These are phyloP conservation scores for Rubia occidens DNA, from an alignment of 305 asterid species.

Conservation along the genomic window DNA sequence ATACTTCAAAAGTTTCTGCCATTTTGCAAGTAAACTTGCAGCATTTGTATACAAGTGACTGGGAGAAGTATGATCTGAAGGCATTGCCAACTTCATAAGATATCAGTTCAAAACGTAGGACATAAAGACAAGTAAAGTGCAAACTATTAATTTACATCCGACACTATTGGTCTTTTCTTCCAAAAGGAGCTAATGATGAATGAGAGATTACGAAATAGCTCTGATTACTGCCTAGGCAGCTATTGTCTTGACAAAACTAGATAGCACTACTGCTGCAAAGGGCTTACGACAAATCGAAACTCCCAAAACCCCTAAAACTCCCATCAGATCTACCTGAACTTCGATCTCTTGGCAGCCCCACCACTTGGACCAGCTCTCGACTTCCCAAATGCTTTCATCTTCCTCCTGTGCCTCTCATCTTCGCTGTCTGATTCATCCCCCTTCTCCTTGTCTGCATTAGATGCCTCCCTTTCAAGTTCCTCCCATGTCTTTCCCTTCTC, in stretches of 20 bases:
- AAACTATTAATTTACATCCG: conserved; percentile 15
- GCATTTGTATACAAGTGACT: too few relatives aligned
- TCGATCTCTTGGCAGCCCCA: conserved; percentile 29
- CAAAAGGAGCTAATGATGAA: neutral
- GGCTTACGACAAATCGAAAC: neutral
- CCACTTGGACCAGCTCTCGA: conserved; percentile 31
- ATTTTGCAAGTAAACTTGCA: too few relatives aligned
- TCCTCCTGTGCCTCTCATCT: conserved; percentile 57
- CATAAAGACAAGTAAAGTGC: neutral
- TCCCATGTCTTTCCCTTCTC: conserved; percentile 81
- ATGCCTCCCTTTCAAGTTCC: conserved; percentile 73
- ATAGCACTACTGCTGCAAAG: conserved; percentile 3
- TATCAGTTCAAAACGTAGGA: neutral
- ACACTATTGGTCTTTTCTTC: neutral
- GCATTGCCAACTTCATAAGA: neutral
- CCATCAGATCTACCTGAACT: conserved; percentile 32
- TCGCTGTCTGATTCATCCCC: conserved; percentile 72
- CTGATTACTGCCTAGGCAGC: neutral
- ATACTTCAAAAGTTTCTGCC: too few relatives aligned
- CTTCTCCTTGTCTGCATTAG: conserved; percentile 60
- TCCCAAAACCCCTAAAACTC: neutral
- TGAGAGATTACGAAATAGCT: neutral
- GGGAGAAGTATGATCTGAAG: too few relatives aligned
- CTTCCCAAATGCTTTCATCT: conserved; percentile 38
- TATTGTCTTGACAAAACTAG: neutral